Base-by-base conservation (phyloP, 257 asterid species). In the Nicotiana tomentosiformis region DNA sequence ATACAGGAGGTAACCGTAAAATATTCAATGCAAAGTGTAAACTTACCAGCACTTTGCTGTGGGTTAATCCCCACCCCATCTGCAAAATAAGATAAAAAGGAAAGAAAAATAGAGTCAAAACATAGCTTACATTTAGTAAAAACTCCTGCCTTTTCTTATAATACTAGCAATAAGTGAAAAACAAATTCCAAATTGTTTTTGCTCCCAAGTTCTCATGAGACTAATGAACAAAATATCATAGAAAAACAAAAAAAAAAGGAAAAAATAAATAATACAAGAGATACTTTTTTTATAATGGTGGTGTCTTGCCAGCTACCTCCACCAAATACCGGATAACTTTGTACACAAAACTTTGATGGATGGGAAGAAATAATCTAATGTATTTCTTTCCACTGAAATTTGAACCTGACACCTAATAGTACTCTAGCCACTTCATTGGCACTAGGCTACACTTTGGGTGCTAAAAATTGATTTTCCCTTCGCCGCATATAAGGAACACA, bases 61-160 rank as follows among this genome's bases (percentile, higher is more conserved):
- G 98, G 99, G 89, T 92, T 95, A 83, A 95, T 95, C 86, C 98
- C 99, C 56, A 95, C 98, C 80, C 99, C 99, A 93, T 94, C 99
- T 95, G 91, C 79, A 30, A 51, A 32, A 66, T 20, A 77, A 62
- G 65, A 65, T 11, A 6, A 30, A 49, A 77, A 26, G 18, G 32
- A 56, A 79, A 5, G 12, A 72, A 18, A 79, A 62, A 78, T 9
- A 14, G 14, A 12, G 64, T 76, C 43, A 76, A 74, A 74, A 72
- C 39, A 72, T 14, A n/a, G 29, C 23, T 20, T 15, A 76, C 46
- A 26, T 51, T 49, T 8, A 23, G 16, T 29, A 62, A 60, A 8
- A 79, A 1, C 39, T 1, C 14, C 0, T 43, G 35, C 5, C 30
- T 32, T 29, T 29, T 35, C 5, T 78, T 37, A 78, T 56, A 30